Evolutionary conservation across 106 monocot genomes (phyloP).

Genomic region (Apostasia shenzhenica): DNA sequence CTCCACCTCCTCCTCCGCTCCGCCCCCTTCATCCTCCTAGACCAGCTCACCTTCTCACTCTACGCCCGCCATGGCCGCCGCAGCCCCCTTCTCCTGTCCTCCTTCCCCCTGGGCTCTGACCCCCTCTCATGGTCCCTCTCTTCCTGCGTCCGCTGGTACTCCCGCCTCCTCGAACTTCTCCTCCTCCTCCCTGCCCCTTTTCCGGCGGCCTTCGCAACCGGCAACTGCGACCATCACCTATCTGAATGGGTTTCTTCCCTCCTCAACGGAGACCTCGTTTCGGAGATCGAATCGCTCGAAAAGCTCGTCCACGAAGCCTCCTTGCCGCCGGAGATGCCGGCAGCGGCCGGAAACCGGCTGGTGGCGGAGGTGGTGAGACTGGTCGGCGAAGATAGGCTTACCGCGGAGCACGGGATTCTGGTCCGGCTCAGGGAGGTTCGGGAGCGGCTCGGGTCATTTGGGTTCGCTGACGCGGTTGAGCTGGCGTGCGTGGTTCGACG

Average conservation of each 20-base stretch:
- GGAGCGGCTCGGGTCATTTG: conserved; percentile 27
- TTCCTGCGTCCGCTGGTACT: conserved; percentile 42
- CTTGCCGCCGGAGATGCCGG: conserved; percentile 5
- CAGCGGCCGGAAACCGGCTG: conserved; percentile 9
- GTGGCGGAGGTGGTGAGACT: conserved; percentile 11
- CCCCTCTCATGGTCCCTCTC: conserved; percentile 20
- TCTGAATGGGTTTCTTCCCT: conserved; percentile 19
- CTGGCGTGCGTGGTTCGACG: conserved; percentile 22
- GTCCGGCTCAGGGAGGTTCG: conserved; percentile 27
- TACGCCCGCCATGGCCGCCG: conserved; percentile 18
- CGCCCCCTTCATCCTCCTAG: conserved; percentile 41
- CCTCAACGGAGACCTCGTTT: conserved; percentile 19
- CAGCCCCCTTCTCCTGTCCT: conserved; percentile 38
- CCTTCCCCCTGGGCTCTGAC: conserved; percentile 20
- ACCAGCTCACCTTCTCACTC: conserved; percentile 25
- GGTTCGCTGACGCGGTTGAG: conserved; percentile 39
- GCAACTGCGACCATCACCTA: background rate
- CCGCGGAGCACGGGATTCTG: conserved; percentile 13
- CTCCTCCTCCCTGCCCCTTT: conserved; percentile 2
- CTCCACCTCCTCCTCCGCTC: conserved; percentile 34
- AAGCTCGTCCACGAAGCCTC: conserved; percentile 16
- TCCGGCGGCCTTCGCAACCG: background rate
- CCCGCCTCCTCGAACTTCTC: conserved; percentile 41
- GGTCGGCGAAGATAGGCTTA: conserved; percentile 22
- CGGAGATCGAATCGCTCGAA: conserved; percentile 21